Base-by-base conservation (phyloP, 1,284 basidiomycete genomes). In the Peniophora sp. region DNA sequence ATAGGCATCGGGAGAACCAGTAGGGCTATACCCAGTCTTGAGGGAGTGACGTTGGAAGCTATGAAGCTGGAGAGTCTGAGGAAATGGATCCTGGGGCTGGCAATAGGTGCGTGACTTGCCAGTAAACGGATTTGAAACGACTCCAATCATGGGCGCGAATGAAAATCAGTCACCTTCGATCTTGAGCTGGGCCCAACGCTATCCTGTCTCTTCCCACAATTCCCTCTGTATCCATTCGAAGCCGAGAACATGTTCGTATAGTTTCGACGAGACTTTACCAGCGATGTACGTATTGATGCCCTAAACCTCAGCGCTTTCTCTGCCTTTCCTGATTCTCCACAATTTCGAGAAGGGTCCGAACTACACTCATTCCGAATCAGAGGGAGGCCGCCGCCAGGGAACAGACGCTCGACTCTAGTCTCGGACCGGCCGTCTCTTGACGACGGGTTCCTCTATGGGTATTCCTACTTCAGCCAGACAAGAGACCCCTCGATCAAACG, bases 271-370 rank as follows among this genome's bases (percentile, higher is more conserved):
- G 47, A 1, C 14, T 24, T 24, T 27, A 36, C 20, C 37, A 43
- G 39, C 46, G 27, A 32, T 37, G 47, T 53, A 10, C 52, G 27
- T 35, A 51, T 43, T 50, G 20, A 64, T 49, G 34, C 52, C 2
- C 24, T 27, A n/a, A 5, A 52, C 18, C 43, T 52, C 53, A 94
- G 93, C 51, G 92, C 94, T 3, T 98, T 98, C 68, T 93, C 91
- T 0, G 85, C 92, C 0, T 94, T 99, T 61, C 96, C 96, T 0
- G 95, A 97, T 61, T 94, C 92, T 0, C 71, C 83, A 0, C 82
- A 90, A 49, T 90, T 90, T 53, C 83, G 88, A 47, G 75, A 92
- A 66, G 81, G 88, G 9, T 79, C 79, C 1, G 78, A 85, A 60
- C 74, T 73, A 2, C 85, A 90, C 61, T 89, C 86, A 0, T 90